These are phyloP conservation scores for Rhodotorula sp. DNA, from an alignment of 1,284 basidiomycete genomes.

Conservation along the genomic window DNA sequence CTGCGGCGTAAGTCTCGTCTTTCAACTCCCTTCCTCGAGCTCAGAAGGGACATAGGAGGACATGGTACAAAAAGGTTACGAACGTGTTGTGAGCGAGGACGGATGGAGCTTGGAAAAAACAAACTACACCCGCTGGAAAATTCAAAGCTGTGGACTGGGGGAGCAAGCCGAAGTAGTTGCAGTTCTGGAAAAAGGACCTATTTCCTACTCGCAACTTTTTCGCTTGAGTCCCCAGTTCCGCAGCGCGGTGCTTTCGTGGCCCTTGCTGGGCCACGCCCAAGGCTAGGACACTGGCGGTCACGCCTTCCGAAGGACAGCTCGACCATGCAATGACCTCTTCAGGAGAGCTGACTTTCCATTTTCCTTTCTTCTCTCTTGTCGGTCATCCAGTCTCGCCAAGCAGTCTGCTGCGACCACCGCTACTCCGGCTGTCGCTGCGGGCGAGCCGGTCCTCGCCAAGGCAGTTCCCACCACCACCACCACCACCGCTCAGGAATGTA, in stretches of 20 bases:
- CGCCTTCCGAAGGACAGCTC: no score
- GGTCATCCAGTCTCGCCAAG: constrained; percentile 21
- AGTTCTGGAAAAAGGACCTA: no score
- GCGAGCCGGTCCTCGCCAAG: constrained; percentile 32
- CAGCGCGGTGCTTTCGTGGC: neutral
- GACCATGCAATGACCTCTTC: no score
- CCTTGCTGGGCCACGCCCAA: no score
- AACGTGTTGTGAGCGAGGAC: no score
- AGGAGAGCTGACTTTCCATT: neutral
- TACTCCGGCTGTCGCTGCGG: neutral
- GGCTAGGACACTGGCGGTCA: no score
- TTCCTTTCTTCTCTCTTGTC: neutral
- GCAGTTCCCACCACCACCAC: constrained; percentile 13
- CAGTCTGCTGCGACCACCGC: neutral
- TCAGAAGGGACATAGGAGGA: neutral
- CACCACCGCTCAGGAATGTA: constrained; percentile 1
- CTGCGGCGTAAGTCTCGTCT: constrained; percentile 29
- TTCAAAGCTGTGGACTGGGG: neutral
- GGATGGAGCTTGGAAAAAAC: no score
- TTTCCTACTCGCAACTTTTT: no score
- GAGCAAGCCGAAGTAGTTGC: neutral
- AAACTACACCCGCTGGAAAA: no score
- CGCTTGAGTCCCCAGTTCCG: neutral
- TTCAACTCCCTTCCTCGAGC: neutral
- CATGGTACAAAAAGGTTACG: neutral